A percentile compares a stretch with the other conserved stretches of the same genome.
phyloP scores from a whole-genome alignment of 345 rosid genomes.

The Eucalyptus paniculata region DNA sequence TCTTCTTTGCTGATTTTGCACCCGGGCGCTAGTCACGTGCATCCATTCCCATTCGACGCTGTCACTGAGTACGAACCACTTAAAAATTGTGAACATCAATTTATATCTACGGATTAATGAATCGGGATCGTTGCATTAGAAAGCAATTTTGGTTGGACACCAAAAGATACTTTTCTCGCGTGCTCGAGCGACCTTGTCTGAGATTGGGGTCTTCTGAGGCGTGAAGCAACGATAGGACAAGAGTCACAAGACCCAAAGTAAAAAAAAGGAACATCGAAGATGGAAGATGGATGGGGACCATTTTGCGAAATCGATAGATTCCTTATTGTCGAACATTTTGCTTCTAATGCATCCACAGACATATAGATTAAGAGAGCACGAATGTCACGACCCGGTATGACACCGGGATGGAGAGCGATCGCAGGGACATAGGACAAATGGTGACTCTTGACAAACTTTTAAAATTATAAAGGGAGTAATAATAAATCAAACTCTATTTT shows the following conservation, averaged over 20 bases:
- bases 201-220: not conserved
- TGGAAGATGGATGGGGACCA: not conserved
- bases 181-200: not conserved
- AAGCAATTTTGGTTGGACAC: not conserved
- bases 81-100: not conserved
- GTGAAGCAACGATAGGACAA: not conserved
- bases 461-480: too few species aligned
- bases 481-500: too few species aligned
- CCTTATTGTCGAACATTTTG: not conserved
- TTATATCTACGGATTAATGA: not conserved
- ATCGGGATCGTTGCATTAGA: not conserved
- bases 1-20: not conserved
- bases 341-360: not conserved
- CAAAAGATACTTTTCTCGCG: not conserved
- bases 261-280: not conserved
- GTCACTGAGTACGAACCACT: not conserved
- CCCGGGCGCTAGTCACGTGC: not conserved
- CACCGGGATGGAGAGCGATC: too few species aligned
- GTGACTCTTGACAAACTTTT: not conserved
- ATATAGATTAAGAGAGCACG: not conserved
- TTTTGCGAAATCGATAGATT: not conserved
- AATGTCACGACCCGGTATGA: too few species aligned
- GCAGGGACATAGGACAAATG: too few species aligned
- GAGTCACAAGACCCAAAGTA: not conserved
- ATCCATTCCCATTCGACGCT: not conserved